These are phyloP conservation scores for Chondrus crispus DNA, from an alignment of 23 red algal species.

Conservation along the genomic window DNA sequence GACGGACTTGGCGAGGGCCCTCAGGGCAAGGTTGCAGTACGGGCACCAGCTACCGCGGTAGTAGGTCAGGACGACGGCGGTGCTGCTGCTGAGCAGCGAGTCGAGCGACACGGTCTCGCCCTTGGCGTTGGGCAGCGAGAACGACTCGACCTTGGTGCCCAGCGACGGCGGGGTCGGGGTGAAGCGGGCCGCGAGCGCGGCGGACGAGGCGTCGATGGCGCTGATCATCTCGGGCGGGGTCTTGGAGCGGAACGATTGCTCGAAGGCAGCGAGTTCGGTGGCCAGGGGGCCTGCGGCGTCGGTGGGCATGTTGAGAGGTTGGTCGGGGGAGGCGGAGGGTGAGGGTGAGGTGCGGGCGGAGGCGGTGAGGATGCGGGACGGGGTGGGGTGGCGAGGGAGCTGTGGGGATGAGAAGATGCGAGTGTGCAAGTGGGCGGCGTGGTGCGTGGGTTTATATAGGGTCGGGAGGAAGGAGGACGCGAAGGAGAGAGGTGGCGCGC, in stretches of 20 bases:
- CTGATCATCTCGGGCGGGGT: not conserved
- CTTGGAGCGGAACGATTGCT: not conserved
- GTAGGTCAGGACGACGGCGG: constrained; percentile 31
- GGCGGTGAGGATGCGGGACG: not conserved
- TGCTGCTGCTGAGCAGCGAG: not conserved
- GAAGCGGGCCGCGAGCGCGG: not conserved
- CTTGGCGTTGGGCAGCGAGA: constrained; percentile 13
- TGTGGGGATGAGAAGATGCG: not conserved
- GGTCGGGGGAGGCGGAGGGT: not conserved
- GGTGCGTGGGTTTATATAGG: not conserved
- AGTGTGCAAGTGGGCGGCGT: not conserved
- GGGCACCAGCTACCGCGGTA: constrained; percentile 50
- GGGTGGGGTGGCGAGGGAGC: not conserved
- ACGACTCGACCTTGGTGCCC: not conserved
- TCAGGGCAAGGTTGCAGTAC: constrained; percentile 31
- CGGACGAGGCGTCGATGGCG: not conserved
- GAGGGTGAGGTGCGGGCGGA: not conserved
- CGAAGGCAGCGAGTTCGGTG: constrained; percentile 11
- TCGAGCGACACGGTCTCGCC: not conserved
- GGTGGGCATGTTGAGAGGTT: not conserved
- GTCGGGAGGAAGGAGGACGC: not conserved
- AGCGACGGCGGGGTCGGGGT: constrained; percentile 4
- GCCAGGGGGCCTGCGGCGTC: not conserved
- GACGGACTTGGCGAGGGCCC: constrained; percentile 5
- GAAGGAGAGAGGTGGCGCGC: not conserved